phyloP scores from a whole-genome alignment of 2,329 filamentous ascomycete genomes.

The Venturia effusa region DNA sequence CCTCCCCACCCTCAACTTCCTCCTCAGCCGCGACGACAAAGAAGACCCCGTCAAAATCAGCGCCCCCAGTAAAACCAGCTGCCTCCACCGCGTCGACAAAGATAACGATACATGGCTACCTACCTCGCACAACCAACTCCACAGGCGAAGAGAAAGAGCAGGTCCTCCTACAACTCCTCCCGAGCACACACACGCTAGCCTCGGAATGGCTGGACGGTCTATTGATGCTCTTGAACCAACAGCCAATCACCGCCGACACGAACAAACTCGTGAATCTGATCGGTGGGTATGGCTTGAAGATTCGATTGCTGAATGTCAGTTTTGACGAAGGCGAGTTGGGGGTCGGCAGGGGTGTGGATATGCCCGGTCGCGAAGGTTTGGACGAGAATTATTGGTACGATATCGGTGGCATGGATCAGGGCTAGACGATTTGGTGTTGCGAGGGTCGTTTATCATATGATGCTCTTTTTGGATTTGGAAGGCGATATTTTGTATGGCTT shows the following conservation, averaged over 20 bases:
- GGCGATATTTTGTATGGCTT: neutral
- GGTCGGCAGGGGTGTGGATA: constrained; percentile 43
- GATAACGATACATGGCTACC: constrained; percentile 80
- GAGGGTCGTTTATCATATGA: neutral
- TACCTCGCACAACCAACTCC: constrained; percentile 19
- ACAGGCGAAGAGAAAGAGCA: constrained; percentile 45
- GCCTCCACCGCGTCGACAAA: constrained; percentile 49
- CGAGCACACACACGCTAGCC: constrained; percentile 67
- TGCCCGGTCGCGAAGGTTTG: constrained; percentile 73
- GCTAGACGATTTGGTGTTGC: neutral
- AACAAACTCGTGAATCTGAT: constrained; percentile 80
- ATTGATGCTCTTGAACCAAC: constrained; percentile 87
- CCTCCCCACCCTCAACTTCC: constrained; percentile 40
- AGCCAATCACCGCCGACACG: constrained; percentile 94
- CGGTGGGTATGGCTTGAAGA: constrained; percentile 83
- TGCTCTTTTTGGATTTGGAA: neutral
- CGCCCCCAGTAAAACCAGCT: constrained; percentile 15
- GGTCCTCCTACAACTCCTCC: constrained; percentile 72
- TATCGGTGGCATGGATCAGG: constrained; percentile 26
- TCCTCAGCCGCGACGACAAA: constrained; percentile 39
- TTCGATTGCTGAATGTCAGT: constrained; percentile 80
- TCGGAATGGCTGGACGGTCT: constrained; percentile 96
- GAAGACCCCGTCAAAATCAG: constrained; percentile 17
- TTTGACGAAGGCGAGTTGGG: constrained; percentile 64
- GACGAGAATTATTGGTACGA: constrained; percentile 94